Evolutionary conservation across 495 filamentous ascomycete genomes (phyloP), one percentile per base, ranked within the genome.

Genomic region (Astrothelium macrocarpum): DNA sequence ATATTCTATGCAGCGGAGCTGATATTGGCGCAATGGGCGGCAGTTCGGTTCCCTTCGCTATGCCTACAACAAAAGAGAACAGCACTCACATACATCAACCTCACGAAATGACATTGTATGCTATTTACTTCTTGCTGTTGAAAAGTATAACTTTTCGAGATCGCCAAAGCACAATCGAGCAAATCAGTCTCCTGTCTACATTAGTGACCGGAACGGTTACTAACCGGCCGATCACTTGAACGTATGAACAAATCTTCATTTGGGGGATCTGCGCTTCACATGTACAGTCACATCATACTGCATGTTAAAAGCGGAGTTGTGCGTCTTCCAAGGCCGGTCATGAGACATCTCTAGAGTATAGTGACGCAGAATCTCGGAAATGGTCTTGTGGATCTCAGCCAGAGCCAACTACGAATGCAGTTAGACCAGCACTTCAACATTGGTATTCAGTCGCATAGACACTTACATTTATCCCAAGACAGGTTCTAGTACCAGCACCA

Each of bases 251-350:
- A 58, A 58, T 58, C n/a, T 20, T 58, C 53, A 58, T 20, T 58
- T 23, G 53, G 10, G 20, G 53, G n/a, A 59, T 59, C 31, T 60
- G 12, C 31, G 59, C 31, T 60, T 60, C 10, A 60, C n/a, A 11
- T 36, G 28, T 36, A 60, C 59, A 26, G 49, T 56, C 9, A 56
- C 25, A 16, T 56, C 49, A 29, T 26, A 56, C 49, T 56, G 49
- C 49, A 56, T 56, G 4, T 11, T 16, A 16, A 56, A 56, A 26
- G 23, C 49, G 5, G 49, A 56, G 29, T 56, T 56, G 49, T 20
- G 49, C 49, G 49, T 56, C 49, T 56, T 56, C 49, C 49, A 56
- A 26, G 49, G 49, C 49, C 49, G 49, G 25, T 56, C 49, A 29
- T 56, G 49, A 56, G 49, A 56, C 2, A 56, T 56, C 25, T 56